These are phyloP conservation scores for Acanthamoeba culbertsoni DNA, from an alignment of 208 protist genomes.

Conservation along the genomic window DNA sequence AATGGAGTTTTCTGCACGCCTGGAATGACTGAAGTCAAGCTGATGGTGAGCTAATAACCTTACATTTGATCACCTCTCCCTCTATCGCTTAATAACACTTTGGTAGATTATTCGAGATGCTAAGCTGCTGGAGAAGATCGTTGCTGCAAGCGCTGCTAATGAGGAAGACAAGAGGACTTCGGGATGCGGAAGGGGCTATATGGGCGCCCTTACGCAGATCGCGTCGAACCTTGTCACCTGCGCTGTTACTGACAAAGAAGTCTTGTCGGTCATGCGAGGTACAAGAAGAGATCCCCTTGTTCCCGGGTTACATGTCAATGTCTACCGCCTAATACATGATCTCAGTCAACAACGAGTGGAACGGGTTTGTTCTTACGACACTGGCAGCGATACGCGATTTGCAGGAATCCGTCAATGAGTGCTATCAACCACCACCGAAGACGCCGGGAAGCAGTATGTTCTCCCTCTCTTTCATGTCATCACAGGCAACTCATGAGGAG, in stretches of 20 bases:
- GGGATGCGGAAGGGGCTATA: neutral
- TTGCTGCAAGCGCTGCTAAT: neutral
- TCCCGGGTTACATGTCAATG: neutral
- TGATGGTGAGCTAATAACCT: neutral
- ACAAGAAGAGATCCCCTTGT: neutral
- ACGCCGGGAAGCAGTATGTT: neutral
- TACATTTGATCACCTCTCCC: neutral
- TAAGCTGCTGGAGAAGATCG: neutral
- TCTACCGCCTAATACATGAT: neutral
- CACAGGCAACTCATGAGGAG: neutral
- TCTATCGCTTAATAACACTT: neutral
- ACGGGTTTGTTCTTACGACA: neutral
- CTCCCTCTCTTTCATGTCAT: neutral
- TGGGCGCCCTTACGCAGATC: conserved; percentile 11
- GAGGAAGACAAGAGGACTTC: neutral
- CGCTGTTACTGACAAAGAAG: neutral
- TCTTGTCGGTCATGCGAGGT: neutral
- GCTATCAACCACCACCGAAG: neutral
- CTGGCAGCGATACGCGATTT: neutral
- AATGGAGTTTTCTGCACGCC: neutral
- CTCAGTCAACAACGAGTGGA: neutral
- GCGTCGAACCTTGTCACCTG: neutral
- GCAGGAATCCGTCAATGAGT: neutral
- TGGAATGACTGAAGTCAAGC: neutral
- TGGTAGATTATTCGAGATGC: neutral